Evolutionary conservation across 768 basidiomycete species (phyloP).

Genomic region (Steccherinum ochraceum): DNA sequence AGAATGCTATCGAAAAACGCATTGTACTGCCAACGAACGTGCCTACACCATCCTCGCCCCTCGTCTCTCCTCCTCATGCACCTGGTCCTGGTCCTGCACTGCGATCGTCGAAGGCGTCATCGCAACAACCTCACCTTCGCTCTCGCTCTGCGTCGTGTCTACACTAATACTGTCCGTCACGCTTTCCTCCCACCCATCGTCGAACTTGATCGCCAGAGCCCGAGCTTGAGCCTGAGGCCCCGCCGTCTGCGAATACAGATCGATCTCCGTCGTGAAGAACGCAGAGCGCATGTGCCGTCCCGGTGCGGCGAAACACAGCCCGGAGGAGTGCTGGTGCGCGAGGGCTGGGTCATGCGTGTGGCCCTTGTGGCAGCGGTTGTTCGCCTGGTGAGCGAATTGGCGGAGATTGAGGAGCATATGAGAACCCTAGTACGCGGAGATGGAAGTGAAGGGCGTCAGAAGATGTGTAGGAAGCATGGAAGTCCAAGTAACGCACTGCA

Average conservation of each 20-base stretch:
- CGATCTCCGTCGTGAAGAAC: not conserved
- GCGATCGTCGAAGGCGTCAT: no score
- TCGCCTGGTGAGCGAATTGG: not conserved
- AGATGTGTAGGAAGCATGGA: not conserved
- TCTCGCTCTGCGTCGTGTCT: no score
- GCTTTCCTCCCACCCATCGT: no score
- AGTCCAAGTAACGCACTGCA: not conserved
- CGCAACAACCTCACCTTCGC: not conserved
- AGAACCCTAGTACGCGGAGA: not conserved
- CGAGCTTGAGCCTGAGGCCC: no score
- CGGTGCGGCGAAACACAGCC: not conserved
- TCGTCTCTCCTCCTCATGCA: no score
- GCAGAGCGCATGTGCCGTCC: not conserved
- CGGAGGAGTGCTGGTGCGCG: not conserved
- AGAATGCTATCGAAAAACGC: no score
- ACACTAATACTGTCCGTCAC: no score
- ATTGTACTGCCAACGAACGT: no score
- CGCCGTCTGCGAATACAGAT: not conserved
- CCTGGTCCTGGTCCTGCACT: no score
- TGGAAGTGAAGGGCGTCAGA: not conserved
- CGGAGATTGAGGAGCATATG: slow-evolving; percentile 3
- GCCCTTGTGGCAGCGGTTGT: not conserved
- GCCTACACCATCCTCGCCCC: no score
- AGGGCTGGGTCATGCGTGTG: not conserved
- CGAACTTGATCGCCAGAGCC: no score